A percentile compares a stretch with the other conserved stretches of the same genome.
Evolutionary conservation across 441 rosid species (phyloP).

Genomic region (Geranium incanum): DNA sequence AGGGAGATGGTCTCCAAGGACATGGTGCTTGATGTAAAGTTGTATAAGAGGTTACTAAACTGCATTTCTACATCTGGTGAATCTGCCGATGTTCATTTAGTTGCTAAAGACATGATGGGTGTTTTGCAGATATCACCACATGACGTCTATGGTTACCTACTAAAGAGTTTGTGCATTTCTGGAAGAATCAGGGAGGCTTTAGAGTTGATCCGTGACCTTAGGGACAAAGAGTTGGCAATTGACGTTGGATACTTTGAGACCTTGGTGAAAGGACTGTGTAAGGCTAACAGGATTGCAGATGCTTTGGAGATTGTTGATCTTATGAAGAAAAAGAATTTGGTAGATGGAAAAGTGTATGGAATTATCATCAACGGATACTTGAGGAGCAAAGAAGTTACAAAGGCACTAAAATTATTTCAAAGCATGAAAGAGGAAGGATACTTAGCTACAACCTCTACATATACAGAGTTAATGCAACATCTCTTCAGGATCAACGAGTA

Average conservation of each 20-base stretch:
- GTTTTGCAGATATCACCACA: conserved; percentile 39
- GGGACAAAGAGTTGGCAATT: conserved; percentile 35
- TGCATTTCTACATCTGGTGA: conserved; percentile 44
- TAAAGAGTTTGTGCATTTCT: conserved; percentile 59
- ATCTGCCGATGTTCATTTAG: conserved; percentile 36
- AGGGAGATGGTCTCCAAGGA: conserved; percentile 55
- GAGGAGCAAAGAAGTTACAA: conserved; percentile 42
- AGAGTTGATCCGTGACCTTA: conserved; percentile 52
- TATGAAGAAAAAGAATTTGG: conserved; percentile 48
- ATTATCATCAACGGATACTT: conserved; percentile 53
- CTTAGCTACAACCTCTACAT: conserved; percentile 43
- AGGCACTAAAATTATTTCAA: conserved; percentile 51
- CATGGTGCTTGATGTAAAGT: conserved; percentile 38
- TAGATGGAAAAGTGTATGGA: conserved; percentile 43
- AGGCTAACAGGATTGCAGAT: conserved; percentile 54
- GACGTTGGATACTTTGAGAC: conserved; percentile 46
- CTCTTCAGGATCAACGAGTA: conserved; percentile 46
- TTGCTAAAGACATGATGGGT: conserved; percentile 55
- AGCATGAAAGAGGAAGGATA: conserved; percentile 46
- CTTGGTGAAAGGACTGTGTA: conserved; percentile 64
- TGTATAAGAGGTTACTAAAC: conserved; percentile 46
- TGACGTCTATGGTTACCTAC: conserved; percentile 42
- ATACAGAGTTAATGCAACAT: conserved; percentile 58
- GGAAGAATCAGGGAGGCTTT: conserved; percentile 66
- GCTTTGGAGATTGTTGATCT: conserved; percentile 65